Evolutionary conservation across 805 yeast genomes (phyloP).

Genomic region (Lipomyces kockii): DNA sequence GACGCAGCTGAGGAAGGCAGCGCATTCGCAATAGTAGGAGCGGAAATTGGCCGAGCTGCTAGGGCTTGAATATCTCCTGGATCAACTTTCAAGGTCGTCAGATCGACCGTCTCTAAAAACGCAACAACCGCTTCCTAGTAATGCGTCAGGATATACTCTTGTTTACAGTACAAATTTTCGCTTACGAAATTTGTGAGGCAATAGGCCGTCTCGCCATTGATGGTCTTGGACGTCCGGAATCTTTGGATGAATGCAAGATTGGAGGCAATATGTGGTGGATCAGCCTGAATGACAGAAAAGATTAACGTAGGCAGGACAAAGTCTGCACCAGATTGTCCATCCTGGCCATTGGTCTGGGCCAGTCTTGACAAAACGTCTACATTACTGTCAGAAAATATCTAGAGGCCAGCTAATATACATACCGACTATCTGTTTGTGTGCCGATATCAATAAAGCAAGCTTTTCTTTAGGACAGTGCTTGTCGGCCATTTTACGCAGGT

Average conservation of each 20-base stretch:
- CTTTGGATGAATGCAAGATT: constrained; percentile 48
- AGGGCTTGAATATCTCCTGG: constrained; percentile 34
- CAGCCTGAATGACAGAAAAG: constrained; percentile 43
- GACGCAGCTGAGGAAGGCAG: constrained; percentile 9
- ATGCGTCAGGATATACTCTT: neutral
- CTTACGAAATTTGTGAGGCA: constrained; percentile 49
- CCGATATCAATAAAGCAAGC: constrained; percentile 44
- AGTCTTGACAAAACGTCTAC: constrained; percentile 24
- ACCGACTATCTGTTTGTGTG: constrained; percentile 47
- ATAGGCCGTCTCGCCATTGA: constrained; percentile 49
- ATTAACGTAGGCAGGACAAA: constrained; percentile 48
- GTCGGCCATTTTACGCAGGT: constrained; percentile 38
- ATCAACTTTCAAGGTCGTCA: constrained; percentile 44
- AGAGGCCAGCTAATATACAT: neutral
- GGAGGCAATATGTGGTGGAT: constrained; percentile 45
- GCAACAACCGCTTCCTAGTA: constrained; percentile 49
- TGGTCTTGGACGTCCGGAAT: constrained; percentile 45
- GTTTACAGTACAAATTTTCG: neutral
- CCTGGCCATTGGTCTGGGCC: constrained; percentile 30
- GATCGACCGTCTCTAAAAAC: constrained; percentile 46
- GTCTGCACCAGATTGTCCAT: constrained; percentile 45
- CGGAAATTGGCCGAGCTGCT: constrained; percentile 18
- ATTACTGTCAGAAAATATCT: neutral
- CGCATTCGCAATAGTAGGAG: constrained; percentile 10
- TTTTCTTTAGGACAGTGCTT: constrained; percentile 46